Base-by-base conservation (phyloP, 1,139 yeast genomes). In the Candida gigantensis region DNA sequence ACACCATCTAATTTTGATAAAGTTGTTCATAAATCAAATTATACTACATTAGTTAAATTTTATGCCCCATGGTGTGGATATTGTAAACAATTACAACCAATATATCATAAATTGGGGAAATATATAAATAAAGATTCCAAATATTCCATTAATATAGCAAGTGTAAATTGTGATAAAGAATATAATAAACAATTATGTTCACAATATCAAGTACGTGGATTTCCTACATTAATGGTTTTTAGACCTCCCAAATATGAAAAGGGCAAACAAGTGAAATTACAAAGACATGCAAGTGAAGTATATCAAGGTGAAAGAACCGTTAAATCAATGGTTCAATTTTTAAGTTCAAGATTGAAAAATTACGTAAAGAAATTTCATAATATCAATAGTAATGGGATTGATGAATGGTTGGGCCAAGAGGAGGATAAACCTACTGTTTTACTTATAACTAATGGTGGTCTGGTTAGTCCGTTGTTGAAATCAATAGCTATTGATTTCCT, bases 41-140 rank as follows among this genome's bases (percentile, higher is more conserved):
- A 87, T 49, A 84, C 95, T 3, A 65, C 96, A 2, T 66, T 90
- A 5, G 94, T 92, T 13, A 90, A 89, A 60, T 92, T 90, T 57
- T 92, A 92, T 58, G 97, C 97, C 4, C 97, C 97, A 25, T 92
- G 97, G 97, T 92, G 97, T 67, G 89, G 90, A 1, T 79, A 84
- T 54, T 84, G 94, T 52, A 71, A 77, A 45, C 72, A 78, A 42
- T 58, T 84, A 42, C 71, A 73, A 44, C 75, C 77, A 3, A 68
- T 77, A 1, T 84, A 70, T 56, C 67, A 69, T 39, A 83, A 81
- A 51, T 77, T 84, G 14, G 95, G 88, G 9, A 77, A 75, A 38
- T 61, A 64, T 28, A 63, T 85, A 9, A 70, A 72, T 19, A 45
- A 57, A 4, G 72, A 68, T 28, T 57, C 68, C 18, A 84, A 83